Base-by-base conservation (phyloP, 2,329 filamentous ascomycete genomes). In the Ceratocystis colombiana region DNA sequence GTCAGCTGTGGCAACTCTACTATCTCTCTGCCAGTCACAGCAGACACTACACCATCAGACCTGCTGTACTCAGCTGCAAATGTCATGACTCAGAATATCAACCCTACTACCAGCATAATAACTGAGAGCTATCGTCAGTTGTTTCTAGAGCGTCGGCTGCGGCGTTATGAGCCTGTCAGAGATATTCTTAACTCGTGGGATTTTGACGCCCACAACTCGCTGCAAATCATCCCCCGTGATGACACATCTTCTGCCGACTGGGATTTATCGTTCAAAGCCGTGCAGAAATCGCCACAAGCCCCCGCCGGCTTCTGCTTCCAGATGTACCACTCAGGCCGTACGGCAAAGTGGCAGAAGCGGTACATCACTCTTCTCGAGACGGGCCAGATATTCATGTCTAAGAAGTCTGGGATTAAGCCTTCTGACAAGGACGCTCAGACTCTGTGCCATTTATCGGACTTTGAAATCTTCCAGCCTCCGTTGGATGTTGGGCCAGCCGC, bases 181-280 rank as follows among this genome's bases (percentile, higher is more conserved):
- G 90, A 96, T 71, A 84, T 96, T 25, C 83, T 96, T 81, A 95
- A 96, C 74, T 95, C 91, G 0, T 97, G 93, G 93, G 89, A 96
- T 68, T 80, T 82, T 55, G 91, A 96, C 73, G 79, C 81, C 1
- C 87, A 91, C 70, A 94, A 96, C 71, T 80, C 82, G 6, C 79
- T 97, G 15, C 45, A 64, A 41, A 76, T 88, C 20, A 80, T 96
- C 25, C 77, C 87, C 65, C 80, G 86, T 15, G 78, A 81, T 1
- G 81, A 85, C 46, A 76, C 79, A 1, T 77, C 79, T 4, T 79
- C 82, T n/a, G 78, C 80, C 64, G 78, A 82, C 68, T 73, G 76
- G 5, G 85, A 88, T 66, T 80, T 96, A 5, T 85, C 89, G 28
- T 76, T 87, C 3, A 78, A 81, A 12, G 81, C 82, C 3, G 89